Conservation (phyloP, 2,329 filamentous ascomycete genomes). For the Hymenoscyphus repandus region DNA sequence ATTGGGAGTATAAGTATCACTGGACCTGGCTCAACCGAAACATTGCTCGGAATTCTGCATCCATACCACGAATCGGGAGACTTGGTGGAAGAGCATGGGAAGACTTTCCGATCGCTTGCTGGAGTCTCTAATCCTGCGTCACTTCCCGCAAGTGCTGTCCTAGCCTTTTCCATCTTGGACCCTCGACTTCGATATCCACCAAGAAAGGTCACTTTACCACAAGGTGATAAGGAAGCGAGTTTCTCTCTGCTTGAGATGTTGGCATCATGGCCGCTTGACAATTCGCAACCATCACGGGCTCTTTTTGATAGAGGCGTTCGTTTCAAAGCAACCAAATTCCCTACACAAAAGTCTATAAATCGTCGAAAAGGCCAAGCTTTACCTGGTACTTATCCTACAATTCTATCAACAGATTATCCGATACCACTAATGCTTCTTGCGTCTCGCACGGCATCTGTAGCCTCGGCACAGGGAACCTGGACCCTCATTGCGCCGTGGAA, state of each 20-base stretch:
- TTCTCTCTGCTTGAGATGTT: slow-evolving; percentile 52
- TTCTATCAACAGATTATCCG: slow-evolving; percentile 58
- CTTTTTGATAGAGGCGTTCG: slow-evolving; percentile 68
- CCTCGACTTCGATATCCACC: slow-evolving; percentile 77
- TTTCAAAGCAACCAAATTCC: slow-evolving; percentile 57
- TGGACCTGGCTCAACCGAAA: slow-evolving; percentile 74
- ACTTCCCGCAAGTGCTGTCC: slow-evolving; percentile 62
- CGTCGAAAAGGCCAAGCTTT: slow-evolving; percentile 60
- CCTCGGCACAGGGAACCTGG: slow-evolving; percentile 64
- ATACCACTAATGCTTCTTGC: slow-evolving; percentile 74
- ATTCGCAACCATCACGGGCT: slow-evolving; percentile 39
- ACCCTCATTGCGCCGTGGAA: slow-evolving; percentile 86
- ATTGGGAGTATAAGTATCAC: slow-evolving; percentile 66
- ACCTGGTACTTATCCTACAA: slow-evolving; percentile 57
- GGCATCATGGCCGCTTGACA: slow-evolving; percentile 63
- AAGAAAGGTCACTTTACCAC: slow-evolving; percentile 42
- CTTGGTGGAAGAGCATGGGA: slow-evolving; percentile 38
- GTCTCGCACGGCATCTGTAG: slow-evolving; percentile 43
- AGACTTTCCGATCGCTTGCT: slow-evolving; percentile 46
- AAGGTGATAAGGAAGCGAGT: slow-evolving; percentile 33
- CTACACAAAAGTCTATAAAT: slow-evolving; percentile 78
- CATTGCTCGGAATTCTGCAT: slow-evolving; percentile 64
- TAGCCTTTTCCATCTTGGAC: slow-evolving; percentile 71
- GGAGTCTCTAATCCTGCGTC: slow-evolving; percentile 63
- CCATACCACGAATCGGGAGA: slow-evolving; percentile 37